A percentile compares a stretch with the other conserved stretches of the same genome.
These are phyloP conservation scores for Leishmania mexicana DNA, from an alignment of 208 protist genomes.

Conservation along the genomic window DNA sequence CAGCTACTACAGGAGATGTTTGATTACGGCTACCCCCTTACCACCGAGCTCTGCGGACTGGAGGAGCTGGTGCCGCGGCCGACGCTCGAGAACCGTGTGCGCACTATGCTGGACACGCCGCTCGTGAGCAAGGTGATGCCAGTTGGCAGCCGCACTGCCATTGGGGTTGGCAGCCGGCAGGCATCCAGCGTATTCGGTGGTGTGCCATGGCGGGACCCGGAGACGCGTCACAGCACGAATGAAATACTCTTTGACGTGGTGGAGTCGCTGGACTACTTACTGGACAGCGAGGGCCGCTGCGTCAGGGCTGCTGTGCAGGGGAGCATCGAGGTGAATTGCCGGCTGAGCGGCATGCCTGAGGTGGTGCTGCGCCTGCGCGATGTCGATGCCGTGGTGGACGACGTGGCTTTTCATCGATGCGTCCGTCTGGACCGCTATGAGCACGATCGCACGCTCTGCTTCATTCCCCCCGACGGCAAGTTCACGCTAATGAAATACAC, in stretches of 20 bases:
- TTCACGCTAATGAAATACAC: slow-evolving; percentile 90
- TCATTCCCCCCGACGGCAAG: slow-evolving; percentile 90
- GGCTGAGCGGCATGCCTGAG: slow-evolving; percentile 91
- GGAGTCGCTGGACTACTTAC: slow-evolving; percentile 82
- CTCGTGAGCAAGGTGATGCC: slow-evolving; percentile 35
- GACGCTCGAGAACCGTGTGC: slow-evolving; percentile 83
- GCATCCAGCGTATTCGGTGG: slow-evolving; percentile 10
- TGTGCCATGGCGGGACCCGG: slow-evolving; percentile 83
- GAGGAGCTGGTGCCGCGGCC: slow-evolving; percentile 89
- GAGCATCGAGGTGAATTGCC: slow-evolving; percentile 80
- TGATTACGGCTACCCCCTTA: slow-evolving; percentile 93
- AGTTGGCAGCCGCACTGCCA: slow-evolving; percentile 8
- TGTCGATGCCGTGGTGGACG: slow-evolving; percentile 62
- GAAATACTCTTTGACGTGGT: slow-evolving; percentile 95
- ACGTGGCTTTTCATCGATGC: slow-evolving; percentile 90
- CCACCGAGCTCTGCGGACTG: slow-evolving; percentile 79
- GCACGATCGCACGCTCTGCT: slow-evolving; percentile 72
- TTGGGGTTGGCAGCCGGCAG: slow-evolving; percentile 27
- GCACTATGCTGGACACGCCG: slow-evolving; percentile 63
- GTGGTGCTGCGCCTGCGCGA: slow-evolving; percentile 74
- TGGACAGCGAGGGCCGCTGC: slow-evolving; percentile 78
- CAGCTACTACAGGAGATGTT: slow-evolving; percentile 93
- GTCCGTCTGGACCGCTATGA: slow-evolving; percentile 76
- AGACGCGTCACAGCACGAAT: slow-evolving; percentile 75
- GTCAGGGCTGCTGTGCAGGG: slow-evolving; percentile 70